A percentile compares a stretch with the other conserved stretches of the same genome.
Evolutionary conservation across 768 basidiomycete genomes (phyloP).

Genomic region (Russula brevipes): DNA sequence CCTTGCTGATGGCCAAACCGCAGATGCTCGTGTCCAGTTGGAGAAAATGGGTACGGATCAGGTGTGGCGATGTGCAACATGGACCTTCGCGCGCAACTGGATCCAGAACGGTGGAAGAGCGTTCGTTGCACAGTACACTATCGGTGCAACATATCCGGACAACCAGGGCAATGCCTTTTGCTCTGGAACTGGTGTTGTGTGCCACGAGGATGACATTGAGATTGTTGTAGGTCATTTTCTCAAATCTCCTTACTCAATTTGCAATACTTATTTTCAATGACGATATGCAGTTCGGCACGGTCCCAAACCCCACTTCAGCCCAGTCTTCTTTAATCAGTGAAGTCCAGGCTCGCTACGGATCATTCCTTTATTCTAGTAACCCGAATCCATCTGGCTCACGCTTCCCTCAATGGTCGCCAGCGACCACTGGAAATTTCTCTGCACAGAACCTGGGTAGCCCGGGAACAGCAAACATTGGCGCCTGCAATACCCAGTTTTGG

Average conservation of each 20-base stretch:
- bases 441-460: conserved; percentile 58
- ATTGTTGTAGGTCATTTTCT: conserved; percentile 51
- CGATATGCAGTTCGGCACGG: conserved; percentile 45
- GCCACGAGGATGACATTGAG: conserved; percentile 80
- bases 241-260: conserved; percentile 31
- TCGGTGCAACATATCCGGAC: conserved; percentile 68
- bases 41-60: conserved; percentile 61
- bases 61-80: conserved; percentile 63
- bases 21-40: conserved; percentile 54
- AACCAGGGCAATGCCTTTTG: conserved; percentile 57
- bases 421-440: conserved; percentile 48
- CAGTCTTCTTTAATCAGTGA: conserved; percentile 59
- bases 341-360: conserved; percentile 62
- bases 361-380: conserved; percentile 56
- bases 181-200: conserved; percentile 51
- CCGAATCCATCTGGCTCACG: conserved; percentile 52
- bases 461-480: conserved; percentile 47
- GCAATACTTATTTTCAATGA: conserved; percentile 18
- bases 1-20: conserved; percentile 29
- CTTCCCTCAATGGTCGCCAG: conserved; percentile 47
- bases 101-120: conserved; percentile 55
- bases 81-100: conserved; percentile 69
- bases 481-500: conserved; percentile 66
- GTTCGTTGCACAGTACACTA: conserved; percentile 59
- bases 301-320: conserved; percentile 45